A percentile compares a stretch with the other conserved stretches of the same genome.
These are phyloP conservation scores for Cerioporus squamosus DNA, from an alignment of 1,284 basidiomycete species.

Conservation along the genomic window DNA sequence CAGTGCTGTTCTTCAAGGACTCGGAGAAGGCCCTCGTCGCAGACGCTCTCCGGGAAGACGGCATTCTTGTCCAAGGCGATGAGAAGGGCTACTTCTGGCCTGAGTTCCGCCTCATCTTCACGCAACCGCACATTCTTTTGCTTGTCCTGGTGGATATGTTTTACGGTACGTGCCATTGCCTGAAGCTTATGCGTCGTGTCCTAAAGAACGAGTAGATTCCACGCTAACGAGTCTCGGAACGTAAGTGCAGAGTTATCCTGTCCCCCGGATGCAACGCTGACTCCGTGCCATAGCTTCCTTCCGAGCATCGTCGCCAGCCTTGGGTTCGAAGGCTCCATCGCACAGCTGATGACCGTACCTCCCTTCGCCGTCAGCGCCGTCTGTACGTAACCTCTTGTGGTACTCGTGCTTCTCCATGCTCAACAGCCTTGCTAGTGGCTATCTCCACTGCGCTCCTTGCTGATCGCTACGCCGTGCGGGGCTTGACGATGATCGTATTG, in stretches of 20 bases:
- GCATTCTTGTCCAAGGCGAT: not conserved
- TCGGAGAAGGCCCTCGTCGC: not conserved
- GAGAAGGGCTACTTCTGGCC: slow-evolving; percentile 9
- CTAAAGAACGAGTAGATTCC: slow-evolving; percentile 2
- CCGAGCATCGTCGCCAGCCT: slow-evolving; percentile 36
- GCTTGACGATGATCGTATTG: slow-evolving; percentile 42
- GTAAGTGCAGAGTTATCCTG: slow-evolving; percentile 10
- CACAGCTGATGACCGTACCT: slow-evolving; percentile 35
- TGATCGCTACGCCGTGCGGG: slow-evolving; percentile 33
- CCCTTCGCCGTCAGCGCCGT: slow-evolving; percentile 18
- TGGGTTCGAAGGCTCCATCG: slow-evolving; percentile 24
- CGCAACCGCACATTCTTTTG: slow-evolving; percentile 15
- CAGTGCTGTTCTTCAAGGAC: not conserved
- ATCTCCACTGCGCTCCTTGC: slow-evolving; percentile 14
- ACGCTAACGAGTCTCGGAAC: slow-evolving; percentile 30
- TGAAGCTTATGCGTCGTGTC: not conserved
- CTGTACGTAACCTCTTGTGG: not conserved
- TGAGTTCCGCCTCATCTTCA: slow-evolving; percentile 1
- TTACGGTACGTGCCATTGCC: slow-evolving; percentile 22
- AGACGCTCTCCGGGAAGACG: slow-evolving; percentile 1
- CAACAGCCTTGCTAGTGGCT: not conserved
- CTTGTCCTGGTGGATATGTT: slow-evolving; percentile 28
- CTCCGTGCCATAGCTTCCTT: slow-evolving; percentile 16
- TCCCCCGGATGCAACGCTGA: not conserved
- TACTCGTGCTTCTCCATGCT: not conserved